Conservation (phyloP, 805 yeast genomes). For the Tetrapisispora iriomotensis region DNA sequence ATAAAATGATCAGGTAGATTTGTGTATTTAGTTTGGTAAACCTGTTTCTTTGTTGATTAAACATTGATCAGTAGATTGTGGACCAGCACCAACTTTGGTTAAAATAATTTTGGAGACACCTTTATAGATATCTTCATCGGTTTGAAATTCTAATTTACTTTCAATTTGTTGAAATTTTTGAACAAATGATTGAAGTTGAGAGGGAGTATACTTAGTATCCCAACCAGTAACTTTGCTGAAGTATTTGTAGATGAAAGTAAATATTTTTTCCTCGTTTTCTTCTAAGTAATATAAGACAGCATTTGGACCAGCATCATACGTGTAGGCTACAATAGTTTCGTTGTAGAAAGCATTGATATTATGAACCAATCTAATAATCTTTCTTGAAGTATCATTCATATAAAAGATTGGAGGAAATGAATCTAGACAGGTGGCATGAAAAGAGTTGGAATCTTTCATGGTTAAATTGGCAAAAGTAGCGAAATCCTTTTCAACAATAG, state of each 20-base stretch:
- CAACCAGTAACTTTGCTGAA: slow-evolving; percentile 62
- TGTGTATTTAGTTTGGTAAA: slow-evolving; percentile 37
- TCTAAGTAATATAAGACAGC: slow-evolving; percentile 87
- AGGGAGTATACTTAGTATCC: slow-evolving; percentile 35
- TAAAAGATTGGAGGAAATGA: slow-evolving; percentile 93
- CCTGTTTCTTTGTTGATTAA: slow-evolving; percentile 52
- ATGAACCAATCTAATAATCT: slow-evolving; percentile 70
- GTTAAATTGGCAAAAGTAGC: slow-evolving; percentile 77
- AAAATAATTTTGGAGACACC: slow-evolving; percentile 80
- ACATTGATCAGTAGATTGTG: slow-evolving; percentile 47
- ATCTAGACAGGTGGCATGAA: slow-evolving; percentile 96
- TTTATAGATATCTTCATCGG: slow-evolving; percentile 43
- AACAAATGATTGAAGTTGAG: slow-evolving; percentile 20
- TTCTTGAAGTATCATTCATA: slow-evolving; percentile 82
- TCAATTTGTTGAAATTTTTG: slow-evolving; percentile 17
- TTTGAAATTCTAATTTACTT: slow-evolving; percentile 29
- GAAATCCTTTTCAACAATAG: slow-evolving; percentile 71
- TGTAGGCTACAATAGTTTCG: slow-evolving; percentile 79
- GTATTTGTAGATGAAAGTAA: slow-evolving; percentile 56
- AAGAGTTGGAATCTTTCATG: slow-evolving; percentile 93
- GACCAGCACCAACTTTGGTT: slow-evolving; percentile 85
- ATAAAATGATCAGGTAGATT: too few species aligned
- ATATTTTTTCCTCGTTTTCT: slow-evolving; percentile 61
- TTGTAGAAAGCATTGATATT: slow-evolving; percentile 50
- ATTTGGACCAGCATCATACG: slow-evolving; percentile 99